These are phyloP conservation scores for Carex parvula DNA, from an alignment of 176 grass and related monocot genomes.

Conservation along the genomic window DNA sequence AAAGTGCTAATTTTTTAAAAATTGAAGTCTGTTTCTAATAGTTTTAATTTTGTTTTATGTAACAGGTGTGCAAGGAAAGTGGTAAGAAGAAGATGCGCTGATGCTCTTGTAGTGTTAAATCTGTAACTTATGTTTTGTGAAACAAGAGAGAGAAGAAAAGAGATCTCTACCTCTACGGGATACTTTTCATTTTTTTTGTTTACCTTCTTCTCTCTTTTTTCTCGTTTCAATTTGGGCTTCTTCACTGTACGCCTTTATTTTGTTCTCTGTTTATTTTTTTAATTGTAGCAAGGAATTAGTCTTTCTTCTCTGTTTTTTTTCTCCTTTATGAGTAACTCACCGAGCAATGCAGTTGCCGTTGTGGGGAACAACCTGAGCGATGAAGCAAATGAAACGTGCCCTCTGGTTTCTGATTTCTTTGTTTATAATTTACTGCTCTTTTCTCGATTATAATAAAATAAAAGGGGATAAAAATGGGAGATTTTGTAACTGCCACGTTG, in stretches of 20 bases:
- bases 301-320: neutral
- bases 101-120: neutral
- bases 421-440: slow-evolving; percentile 23
- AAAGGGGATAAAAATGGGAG: neutral
- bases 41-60: neutral
- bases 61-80: slow-evolving; percentile 51
- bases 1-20: slow-evolving; percentile 8
- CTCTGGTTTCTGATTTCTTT: slow-evolving; percentile 26
- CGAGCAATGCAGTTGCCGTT: neutral
- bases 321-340: neutral
- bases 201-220: neutral
- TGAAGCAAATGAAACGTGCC: slow-evolving; percentile 17
- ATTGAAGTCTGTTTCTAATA: neutral
- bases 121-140: neutral
- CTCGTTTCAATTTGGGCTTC: slow-evolving; percentile 4
- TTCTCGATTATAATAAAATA: neutral
- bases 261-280: slow-evolving; percentile 1
- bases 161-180: slow-evolving; percentile 14
- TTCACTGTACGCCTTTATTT: neutral
- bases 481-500: slow-evolving; percentile 5
- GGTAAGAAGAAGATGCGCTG: slow-evolving; percentile 49
- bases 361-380: slow-evolving; percentile 8
- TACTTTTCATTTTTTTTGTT: neutral
- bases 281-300: slow-evolving; percentile 11
- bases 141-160: slow-evolving; percentile 17